These are phyloP conservation scores for Zygosaccharomyces sapae DNA, from an alignment of 1,139 yeast genomes.

Conservation along the genomic window DNA sequence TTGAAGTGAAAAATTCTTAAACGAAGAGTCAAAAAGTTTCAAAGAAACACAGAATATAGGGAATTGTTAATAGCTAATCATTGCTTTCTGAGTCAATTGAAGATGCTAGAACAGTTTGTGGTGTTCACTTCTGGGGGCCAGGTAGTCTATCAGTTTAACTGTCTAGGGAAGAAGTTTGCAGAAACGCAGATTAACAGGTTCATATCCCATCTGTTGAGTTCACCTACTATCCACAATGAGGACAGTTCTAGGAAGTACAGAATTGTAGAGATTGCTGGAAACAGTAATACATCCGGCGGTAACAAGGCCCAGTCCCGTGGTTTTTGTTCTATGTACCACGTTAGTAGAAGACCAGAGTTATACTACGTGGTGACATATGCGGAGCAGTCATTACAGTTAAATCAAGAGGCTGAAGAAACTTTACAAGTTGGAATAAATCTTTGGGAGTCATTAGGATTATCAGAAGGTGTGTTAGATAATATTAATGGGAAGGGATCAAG, in stretches of 20 bases:
- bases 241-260: constrained; percentile 37
- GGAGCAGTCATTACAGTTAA: constrained; percentile 34
- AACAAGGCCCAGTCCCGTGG: constrained; percentile 34
- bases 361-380: constrained; percentile 33
- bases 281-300: constrained; percentile 23
- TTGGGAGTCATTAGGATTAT: constrained; percentile 30
- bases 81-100: neutral
- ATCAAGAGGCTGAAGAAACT: constrained; percentile 35
- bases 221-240: constrained; percentile 30
- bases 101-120: constrained; percentile 53
- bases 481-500: constrained; percentile 28
- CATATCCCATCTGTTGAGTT: constrained; percentile 37
- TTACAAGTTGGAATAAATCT: constrained; percentile 30
- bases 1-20: neutral
- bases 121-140: constrained; percentile 56
- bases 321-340: constrained; percentile 34
- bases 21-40: neutral
- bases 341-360: constrained; percentile 31
- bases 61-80: neutral
- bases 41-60: neutral
- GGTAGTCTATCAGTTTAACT: constrained; percentile 49
- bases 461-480: constrained; percentile 30
- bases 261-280: constrained; percentile 28
- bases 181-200: constrained; percentile 51
- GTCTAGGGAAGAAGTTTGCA: constrained; percentile 44